Conservation (phyloP, 768 basidiomycete genomes). For the Lactarius sp. region DNA sequence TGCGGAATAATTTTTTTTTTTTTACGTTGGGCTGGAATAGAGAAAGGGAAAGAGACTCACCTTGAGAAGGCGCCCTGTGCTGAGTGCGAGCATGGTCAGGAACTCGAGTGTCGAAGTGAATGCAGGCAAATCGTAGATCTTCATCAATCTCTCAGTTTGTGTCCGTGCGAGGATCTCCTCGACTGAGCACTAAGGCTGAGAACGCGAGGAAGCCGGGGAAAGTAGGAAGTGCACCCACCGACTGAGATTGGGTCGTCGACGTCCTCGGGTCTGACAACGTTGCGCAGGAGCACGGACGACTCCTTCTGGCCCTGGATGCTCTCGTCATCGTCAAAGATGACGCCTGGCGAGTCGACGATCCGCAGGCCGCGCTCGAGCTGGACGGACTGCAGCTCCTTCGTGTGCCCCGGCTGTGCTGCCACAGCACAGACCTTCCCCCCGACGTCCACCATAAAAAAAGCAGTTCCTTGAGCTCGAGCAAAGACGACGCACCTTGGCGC, state of each 20-base stretch:
- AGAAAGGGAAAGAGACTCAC: constrained; percentile 33
- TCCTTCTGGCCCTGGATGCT: constrained; percentile 39
- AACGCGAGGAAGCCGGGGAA: background rate
- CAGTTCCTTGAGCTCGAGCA: background rate
- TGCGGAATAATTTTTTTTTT: background rate
- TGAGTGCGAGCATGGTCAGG: constrained; percentile 83
- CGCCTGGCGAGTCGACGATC: constrained; percentile 93
- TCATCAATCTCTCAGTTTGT: constrained; percentile 62
- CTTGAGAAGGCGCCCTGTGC: constrained; percentile 79
- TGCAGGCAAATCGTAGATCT: constrained; percentile 80
- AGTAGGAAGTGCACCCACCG: constrained; percentile 44
- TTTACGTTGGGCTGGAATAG: background rate
- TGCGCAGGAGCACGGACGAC: constrained; percentile 68
- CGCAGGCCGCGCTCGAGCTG: constrained; percentile 90
- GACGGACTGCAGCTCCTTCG: constrained; percentile 85
- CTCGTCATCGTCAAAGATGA: constrained; percentile 88
- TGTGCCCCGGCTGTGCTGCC: constrained; percentile 92
- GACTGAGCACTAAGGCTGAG: constrained; percentile 44
- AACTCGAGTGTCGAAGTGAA: constrained; percentile 75
- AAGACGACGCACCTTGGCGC: constrained; percentile 55
- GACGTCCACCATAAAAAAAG: background rate
- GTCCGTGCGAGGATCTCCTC: constrained; percentile 82
- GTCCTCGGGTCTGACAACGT: constrained; percentile 88
- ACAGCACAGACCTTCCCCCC: constrained; percentile 74
- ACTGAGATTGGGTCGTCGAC: constrained; percentile 87